Conservation (phyloP, 768 basidiomycete genomes). For the Tricholoma matsutake region DNA sequence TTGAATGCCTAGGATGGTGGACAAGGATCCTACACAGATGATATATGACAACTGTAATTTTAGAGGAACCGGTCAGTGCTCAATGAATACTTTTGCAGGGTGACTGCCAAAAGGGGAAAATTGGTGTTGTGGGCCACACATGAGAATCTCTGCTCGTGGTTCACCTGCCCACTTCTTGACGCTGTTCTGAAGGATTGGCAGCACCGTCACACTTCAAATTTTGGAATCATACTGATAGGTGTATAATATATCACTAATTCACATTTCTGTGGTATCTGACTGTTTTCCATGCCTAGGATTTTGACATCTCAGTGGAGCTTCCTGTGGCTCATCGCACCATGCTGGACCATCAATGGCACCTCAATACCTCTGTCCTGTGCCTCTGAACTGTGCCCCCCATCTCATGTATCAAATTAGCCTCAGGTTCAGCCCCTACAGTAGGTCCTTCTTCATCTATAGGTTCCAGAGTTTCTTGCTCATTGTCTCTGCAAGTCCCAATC, state of each 20-base stretch:
- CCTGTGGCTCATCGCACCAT: background rate
- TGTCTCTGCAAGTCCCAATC: too few relatives aligned
- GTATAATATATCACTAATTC: too few relatives aligned
- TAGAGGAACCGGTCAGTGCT: background rate
- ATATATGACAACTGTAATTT: background rate
- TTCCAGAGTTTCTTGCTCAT: too few relatives aligned
- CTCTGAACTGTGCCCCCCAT: too few relatives aligned
- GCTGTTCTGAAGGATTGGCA: background rate
- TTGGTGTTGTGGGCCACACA: background rate
- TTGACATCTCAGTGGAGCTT: too few relatives aligned
- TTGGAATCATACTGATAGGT: background rate
- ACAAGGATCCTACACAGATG: background rate
- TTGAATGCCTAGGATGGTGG: background rate
- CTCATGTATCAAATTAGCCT: background rate
- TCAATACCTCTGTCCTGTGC: too few relatives aligned
- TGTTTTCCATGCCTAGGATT: too few relatives aligned
- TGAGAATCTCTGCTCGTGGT: background rate
- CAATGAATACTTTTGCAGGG: background rate
- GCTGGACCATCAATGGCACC: too few relatives aligned
- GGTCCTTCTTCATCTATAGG: too few relatives aligned
- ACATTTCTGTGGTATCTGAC: too few relatives aligned
- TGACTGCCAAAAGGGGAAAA: background rate
- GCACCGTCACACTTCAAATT: background rate
- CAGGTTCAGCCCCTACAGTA: background rate
- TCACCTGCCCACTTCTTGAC: background rate